Evolutionary conservation across 2,329 filamentous ascomycete species (phyloP).

Genomic region (Pyricularia sp.): DNA sequence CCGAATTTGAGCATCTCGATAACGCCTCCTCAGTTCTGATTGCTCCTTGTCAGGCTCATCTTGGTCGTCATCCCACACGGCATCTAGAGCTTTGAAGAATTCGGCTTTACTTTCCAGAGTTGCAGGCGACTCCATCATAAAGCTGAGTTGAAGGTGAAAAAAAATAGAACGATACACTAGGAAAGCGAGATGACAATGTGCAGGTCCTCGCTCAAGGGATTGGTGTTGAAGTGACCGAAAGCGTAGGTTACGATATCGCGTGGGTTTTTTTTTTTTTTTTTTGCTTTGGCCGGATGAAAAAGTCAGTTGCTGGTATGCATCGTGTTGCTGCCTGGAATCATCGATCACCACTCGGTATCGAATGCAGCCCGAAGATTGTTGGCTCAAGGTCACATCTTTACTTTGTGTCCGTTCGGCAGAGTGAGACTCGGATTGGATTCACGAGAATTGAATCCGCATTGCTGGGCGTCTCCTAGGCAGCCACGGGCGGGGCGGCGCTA

Average conservation of each 20-base stretch:
- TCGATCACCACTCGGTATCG: neutral
- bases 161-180: neutral
- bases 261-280: too few species aligned
- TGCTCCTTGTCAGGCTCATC: slow-evolving; percentile 22
- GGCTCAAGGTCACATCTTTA: neutral
- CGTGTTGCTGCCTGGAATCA: neutral
- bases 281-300: neutral
- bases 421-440: neutral
- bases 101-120: slow-evolving; percentile 28
- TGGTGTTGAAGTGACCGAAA: neutral
- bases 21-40: slow-evolving; percentile 20
- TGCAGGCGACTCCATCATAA: slow-evolving; percentile 8
- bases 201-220: neutral
- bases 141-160: neutral
- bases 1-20: slow-evolving; percentile 6
- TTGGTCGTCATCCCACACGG: slow-evolving; percentile 15
- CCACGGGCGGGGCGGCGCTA: neutral
- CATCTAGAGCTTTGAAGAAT: slow-evolving; percentile 34
- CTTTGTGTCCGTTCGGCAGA: neutral
- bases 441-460: neutral
- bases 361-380: neutral
- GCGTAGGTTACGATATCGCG: neutral
- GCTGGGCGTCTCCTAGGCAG: too few species aligned
- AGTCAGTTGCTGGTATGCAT: neutral
- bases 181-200: neutral